Base-by-base conservation (phyloP, 768 basidiomycete species). In the Hygrophoropsis aurantiaca region DNA sequence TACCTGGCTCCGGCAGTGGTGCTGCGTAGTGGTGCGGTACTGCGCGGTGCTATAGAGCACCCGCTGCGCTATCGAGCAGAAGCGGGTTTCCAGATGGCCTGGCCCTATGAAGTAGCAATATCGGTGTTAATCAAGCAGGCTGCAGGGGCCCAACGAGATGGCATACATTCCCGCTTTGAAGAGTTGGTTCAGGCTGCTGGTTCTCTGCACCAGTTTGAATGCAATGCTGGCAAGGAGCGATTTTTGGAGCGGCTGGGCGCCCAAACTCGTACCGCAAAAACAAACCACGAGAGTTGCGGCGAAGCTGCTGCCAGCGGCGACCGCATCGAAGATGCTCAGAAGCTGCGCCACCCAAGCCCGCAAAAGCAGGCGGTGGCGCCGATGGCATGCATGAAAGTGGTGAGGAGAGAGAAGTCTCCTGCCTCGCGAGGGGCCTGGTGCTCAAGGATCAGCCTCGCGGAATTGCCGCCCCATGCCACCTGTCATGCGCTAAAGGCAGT, bases 101-200 rank as follows among this genome's bases (percentile, higher is more conserved):
- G 36, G 93, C 83, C 9, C 93, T 94, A 58, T 33, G 46, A 46
- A 41, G 38, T 36, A 11, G 11, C 15, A 19, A 41, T 40, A 26
- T 30, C 5, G 43, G 44, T 21, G 18, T n/a, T 13, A 35, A 44
- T n/a, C 47, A 18, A 18, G 27, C 34, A 40, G 47, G 10, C 18
- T 21, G 4, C 16, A 11, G 6, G 11, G 42, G 19, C 8, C 11
- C 20, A 8, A 75, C 92, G 42, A 30, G n/a, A 38, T 16, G 1
- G 74, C 90, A 44, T 74, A 95, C 92, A 90, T 80, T 5, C 90
- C 88, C 15, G 93, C 95, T 72, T 97, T 97, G 79, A 97, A 97
- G 15, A 98, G 74, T 70, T 94, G 91, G 58, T 97, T 97, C 51
- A 98, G 72, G 52, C 82, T 82, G 58, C 90, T 84, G 50, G 85